Evolutionary conservation across 768 basidiomycete genomes (phyloP).

Genomic region (Tricholoma bakamatsutake): DNA sequence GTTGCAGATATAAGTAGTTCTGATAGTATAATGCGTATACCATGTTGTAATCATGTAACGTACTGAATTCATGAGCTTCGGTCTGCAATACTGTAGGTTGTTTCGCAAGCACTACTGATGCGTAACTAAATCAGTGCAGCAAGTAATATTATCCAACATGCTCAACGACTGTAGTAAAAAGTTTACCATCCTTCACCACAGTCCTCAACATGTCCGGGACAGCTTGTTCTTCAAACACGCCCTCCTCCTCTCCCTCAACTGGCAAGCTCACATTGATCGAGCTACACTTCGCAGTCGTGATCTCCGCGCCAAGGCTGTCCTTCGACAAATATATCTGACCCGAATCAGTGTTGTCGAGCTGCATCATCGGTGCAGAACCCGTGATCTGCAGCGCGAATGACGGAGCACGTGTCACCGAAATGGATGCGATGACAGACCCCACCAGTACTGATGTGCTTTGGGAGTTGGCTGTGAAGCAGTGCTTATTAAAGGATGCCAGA

Average conservation of each 20-base stretch:
- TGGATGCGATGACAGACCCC: slow-evolving; percentile 87
- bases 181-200: slow-evolving; percentile 70
- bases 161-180: slow-evolving; percentile 87
- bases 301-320: slow-evolving; percentile 69
- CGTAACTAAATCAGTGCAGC: neutral
- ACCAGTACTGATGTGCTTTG: slow-evolving; percentile 83
- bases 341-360: slow-evolving; percentile 91
- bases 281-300: slow-evolving; percentile 92
- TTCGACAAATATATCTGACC: slow-evolving; percentile 93
- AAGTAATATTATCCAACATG: slow-evolving; percentile 52
- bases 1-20: too few species aligned
- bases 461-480: slow-evolving; percentile 64
- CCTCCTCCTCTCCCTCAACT: slow-evolving; percentile 84
- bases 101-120: neutral
- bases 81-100: neutral
- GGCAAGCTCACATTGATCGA: slow-evolving; percentile 88
- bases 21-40: too few species aligned
- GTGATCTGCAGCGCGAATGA: slow-evolving; percentile 92
- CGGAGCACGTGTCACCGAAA: slow-evolving; percentile 86
- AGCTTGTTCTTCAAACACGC: slow-evolving; percentile 83
- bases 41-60: too few species aligned
- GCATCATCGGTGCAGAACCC: slow-evolving; percentile 85
- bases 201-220: slow-evolving; percentile 97
- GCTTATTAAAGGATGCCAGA: slow-evolving; percentile 1
- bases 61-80: neutral